A percentile compares a stretch with the other conserved stretches of the same genome.
Conservation (phyloP, 2,329 filamentous ascomycete species). For the Penicillium capsulatum region DNA sequence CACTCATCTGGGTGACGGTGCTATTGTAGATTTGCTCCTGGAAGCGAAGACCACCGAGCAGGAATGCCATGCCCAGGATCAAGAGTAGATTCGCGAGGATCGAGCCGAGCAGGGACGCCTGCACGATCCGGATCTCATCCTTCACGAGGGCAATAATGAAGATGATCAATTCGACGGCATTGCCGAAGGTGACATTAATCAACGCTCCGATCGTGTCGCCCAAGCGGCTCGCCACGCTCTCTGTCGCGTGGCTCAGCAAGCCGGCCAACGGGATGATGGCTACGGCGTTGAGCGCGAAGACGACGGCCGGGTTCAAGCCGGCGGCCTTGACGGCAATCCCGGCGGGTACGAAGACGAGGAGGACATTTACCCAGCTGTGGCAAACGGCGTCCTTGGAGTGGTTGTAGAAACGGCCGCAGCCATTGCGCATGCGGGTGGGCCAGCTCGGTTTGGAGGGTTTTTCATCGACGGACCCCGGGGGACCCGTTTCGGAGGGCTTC, state of each 20-base stretch:
- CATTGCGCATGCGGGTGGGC: conserved; percentile 29
- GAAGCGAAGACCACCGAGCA: conserved; percentile 78
- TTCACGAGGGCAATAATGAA: conserved; percentile 73
- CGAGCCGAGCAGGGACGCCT: conserved; percentile 82
- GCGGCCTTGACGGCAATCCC: conserved; percentile 39
- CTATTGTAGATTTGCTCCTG: conserved; percentile 95
- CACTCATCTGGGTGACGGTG: conserved; percentile 94
- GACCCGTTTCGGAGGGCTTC: conserved; percentile 20
- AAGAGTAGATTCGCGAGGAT: conserved; percentile 84
- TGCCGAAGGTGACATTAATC: conserved; percentile 74
- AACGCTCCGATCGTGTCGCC: conserved; percentile 69
- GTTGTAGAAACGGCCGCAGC: conserved; percentile 28
- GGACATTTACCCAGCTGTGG: conserved; percentile 44
- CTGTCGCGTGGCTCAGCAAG: conserved; percentile 67
- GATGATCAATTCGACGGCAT: conserved; percentile 75
- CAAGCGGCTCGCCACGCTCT: conserved; percentile 67
- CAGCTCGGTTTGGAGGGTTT: conserved; percentile 20
- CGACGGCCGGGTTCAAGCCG: conserved; percentile 53
- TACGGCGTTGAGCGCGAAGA: conserved; percentile 71
- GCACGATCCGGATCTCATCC: conserved; percentile 84
- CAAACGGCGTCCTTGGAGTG: conserved; percentile 34
- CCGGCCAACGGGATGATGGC: conserved; percentile 72
- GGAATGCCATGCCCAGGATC: conserved; percentile 87
- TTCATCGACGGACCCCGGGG: conserved; percentile 19
- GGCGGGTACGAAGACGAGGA: conserved; percentile 42